Evolutionary conservation across 2,329 filamentous ascomycete species (phyloP).

Genomic region (Colletotrichum sp.): DNA sequence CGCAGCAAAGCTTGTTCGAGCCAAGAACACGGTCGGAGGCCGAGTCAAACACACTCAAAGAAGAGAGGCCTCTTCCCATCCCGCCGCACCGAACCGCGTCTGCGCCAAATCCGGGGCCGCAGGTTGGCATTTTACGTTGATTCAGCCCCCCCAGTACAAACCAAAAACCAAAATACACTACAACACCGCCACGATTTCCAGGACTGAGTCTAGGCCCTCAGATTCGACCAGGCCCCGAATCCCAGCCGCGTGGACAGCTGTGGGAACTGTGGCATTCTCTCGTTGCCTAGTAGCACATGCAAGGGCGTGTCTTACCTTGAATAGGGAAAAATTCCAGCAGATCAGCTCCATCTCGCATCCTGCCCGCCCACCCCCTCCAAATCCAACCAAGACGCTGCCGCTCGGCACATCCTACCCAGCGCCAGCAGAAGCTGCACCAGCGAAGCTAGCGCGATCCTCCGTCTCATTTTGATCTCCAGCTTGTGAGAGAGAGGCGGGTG

Average conservation of each 20-base stretch:
- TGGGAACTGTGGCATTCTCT: not conserved
- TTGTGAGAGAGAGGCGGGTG: not conserved
- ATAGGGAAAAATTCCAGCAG: not conserved
- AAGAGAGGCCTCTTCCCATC: not conserved
- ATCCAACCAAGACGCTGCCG: not conserved
- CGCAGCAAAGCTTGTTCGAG: not conserved
- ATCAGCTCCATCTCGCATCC: not conserved
- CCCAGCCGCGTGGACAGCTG: not conserved
- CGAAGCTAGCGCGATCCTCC: not conserved
- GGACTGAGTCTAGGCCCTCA: not conserved
- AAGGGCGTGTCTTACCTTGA: not conserved
- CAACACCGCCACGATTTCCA: not conserved
- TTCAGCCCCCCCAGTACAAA: not conserved
- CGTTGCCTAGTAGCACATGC: conserved; percentile 2
- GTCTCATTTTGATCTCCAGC: not conserved
- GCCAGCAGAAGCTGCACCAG: not conserved
- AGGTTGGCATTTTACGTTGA: not conserved
- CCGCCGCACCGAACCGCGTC: not conserved
- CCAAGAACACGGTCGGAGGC: not conserved
- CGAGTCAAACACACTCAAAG: not conserved
- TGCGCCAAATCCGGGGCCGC: not conserved
- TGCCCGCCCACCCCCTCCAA: not conserved
- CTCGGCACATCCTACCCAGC: not conserved
- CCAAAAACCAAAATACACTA: not conserved
- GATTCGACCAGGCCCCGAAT: not conserved